Percentiles rank a stretch among this genome's conserved stretches.
These are phyloP conservation scores for Pestalotiopsis sp. DNA, from an alignment of 2,329 filamentous ascomycete genomes.

Conservation along the genomic window DNA sequence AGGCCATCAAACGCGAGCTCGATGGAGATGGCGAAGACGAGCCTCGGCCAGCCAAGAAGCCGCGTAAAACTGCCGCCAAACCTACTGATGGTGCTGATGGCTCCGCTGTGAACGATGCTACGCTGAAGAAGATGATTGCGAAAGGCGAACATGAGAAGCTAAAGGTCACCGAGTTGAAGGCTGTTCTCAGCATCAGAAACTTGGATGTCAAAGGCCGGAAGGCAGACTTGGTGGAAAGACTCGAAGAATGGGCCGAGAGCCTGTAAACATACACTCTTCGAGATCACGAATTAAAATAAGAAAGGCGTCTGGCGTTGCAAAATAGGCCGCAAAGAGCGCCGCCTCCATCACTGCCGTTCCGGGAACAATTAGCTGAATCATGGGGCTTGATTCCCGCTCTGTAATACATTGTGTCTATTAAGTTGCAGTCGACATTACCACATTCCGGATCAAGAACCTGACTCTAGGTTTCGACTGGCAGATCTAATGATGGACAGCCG, in stretches of 20 bases:
- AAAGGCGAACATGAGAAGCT: conserved; percentile 51
- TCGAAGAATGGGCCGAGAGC: conserved; percentile 59
- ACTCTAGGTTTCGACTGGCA: background rate
- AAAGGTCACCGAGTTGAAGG: conserved; percentile 54
- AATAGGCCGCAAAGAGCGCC: background rate
- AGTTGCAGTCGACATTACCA: background rate
- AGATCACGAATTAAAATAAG: conserved; percentile 2
- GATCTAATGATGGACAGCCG: background rate
- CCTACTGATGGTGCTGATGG: conserved; percentile 27
- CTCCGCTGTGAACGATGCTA: conserved; percentile 38
- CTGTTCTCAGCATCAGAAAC: conserved; percentile 46
- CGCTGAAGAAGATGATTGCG: conserved; percentile 46
- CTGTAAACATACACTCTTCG: conserved; percentile 7
- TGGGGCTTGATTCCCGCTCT: background rate
- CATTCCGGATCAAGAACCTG: background rate
- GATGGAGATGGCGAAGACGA: conserved; percentile 41
- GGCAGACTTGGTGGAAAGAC: conserved; percentile 52
- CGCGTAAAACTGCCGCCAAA: conserved; percentile 33
- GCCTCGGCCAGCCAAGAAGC: conserved; percentile 46
- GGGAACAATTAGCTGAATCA: background rate
- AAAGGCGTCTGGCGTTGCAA: background rate
- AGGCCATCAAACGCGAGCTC: conserved; percentile 52
- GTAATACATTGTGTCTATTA: background rate
- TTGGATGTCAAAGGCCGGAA: conserved; percentile 53
- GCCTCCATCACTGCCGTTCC: background rate